Conservation (phyloP, 179 eudicot genomes). For the Amaranthus tricolor region DNA sequence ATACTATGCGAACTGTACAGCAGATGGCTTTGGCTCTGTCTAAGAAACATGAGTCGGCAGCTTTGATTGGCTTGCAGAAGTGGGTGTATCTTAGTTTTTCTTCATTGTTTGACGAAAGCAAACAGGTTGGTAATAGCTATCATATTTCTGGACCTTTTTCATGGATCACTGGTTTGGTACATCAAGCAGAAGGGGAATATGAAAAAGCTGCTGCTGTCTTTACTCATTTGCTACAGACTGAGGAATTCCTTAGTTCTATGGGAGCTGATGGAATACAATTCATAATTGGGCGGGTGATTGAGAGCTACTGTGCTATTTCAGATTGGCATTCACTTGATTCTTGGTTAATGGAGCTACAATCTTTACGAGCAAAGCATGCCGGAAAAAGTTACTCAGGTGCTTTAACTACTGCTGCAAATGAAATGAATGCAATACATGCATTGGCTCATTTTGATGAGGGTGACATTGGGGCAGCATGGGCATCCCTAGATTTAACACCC, state of each 20-base stretch:
- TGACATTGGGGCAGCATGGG: conserved; percentile 82
- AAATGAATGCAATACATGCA: conserved; percentile 93
- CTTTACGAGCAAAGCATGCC: conserved; percentile 82
- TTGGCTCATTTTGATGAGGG: conserved; percentile 92
- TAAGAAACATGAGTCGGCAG: conserved; percentile 72
- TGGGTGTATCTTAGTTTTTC: conserved; percentile 68
- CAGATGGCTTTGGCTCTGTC: conserved; percentile 86
- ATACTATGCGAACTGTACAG: conserved; percentile 61
- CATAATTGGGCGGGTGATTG: conserved; percentile 77
- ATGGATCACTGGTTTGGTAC: conserved; percentile 84
- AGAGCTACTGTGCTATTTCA: conserved; percentile 82
- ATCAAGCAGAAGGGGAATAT: conserved; percentile 85
- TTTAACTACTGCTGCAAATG: conserved; percentile 89
- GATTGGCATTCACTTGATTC: conserved; percentile 96
- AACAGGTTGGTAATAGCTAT: conserved; percentile 32
- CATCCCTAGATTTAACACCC: conserved; percentile 91
- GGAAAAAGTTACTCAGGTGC: conserved; percentile 95
- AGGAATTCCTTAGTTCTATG: conserved; percentile 73
- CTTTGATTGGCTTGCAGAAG: conserved; percentile 80
- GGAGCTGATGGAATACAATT: conserved; percentile 93
- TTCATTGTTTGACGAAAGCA: conserved; percentile 65
- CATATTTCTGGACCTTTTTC: conserved; percentile 57
- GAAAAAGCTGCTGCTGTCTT: conserved; percentile 96
- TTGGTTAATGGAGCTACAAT: conserved; percentile 90
- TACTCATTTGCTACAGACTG: conserved; percentile 70